phyloP scores from a whole-genome alignment of 2,329 filamentous ascomycete genomes.

The Fusarium brevicatenulatum region DNA sequence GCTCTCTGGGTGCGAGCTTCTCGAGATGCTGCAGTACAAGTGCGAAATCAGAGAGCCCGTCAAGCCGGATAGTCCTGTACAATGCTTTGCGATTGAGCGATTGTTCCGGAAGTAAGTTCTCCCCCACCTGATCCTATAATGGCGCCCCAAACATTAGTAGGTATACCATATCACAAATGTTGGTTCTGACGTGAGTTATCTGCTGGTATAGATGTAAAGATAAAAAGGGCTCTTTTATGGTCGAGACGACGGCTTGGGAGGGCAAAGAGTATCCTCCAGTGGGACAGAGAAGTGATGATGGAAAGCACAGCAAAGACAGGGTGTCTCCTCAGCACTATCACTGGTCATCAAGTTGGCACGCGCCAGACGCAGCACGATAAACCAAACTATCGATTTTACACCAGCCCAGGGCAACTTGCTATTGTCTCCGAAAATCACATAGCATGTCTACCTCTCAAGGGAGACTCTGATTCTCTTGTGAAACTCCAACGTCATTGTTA shows the following conservation, averaged over 20 bases:
- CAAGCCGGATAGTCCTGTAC: conserved; percentile 57
- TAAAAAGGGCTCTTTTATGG: conserved; percentile 65
- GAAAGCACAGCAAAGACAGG: conserved; percentile 28
- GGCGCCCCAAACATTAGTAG: background rate
- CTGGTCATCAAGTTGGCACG: conserved; percentile 51
- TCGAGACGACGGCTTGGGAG: conserved; percentile 74
- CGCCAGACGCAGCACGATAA: conserved; percentile 45
- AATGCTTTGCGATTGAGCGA: conserved; percentile 67
- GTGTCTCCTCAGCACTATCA: conserved; percentile 42
- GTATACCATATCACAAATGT: background rate
- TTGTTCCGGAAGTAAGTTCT: conserved; percentile 67
- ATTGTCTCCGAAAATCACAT: background rate
- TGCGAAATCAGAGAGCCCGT: conserved; percentile 64
- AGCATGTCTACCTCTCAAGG: background rate
- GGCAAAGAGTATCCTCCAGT: conserved; percentile 42
- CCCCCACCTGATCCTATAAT: background rate
- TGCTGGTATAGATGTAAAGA: conserved; percentile 66
- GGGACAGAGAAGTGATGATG: conserved; percentile 17
- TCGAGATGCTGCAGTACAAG: conserved; percentile 69
- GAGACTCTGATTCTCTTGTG: background rate
- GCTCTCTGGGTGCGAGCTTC: conserved; percentile 64
- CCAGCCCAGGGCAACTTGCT: background rate
- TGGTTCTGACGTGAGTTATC: conserved; percentile 6
- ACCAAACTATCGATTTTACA: background rate
- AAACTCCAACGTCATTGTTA: too few species aligned